Evolutionary conservation across 495 filamentous ascomycete genomes (phyloP).

Genomic region (Chlorociboria aeruginascens): DNA sequence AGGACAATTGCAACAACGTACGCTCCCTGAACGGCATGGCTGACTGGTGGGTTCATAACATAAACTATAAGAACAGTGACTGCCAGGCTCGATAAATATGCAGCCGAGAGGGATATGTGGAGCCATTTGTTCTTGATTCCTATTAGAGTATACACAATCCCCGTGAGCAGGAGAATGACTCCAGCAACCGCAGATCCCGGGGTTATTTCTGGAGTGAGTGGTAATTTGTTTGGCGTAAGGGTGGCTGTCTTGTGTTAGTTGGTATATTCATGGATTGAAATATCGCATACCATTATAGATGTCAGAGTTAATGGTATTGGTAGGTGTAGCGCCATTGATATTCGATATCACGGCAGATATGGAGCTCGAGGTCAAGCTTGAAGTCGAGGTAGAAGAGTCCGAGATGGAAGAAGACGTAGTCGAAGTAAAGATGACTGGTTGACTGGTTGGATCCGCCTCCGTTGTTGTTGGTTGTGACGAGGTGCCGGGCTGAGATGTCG

Average conservation of each 20-base stretch:
- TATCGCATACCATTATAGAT: slow-evolving; percentile 11
- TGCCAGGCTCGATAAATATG: slow-evolving; percentile 58
- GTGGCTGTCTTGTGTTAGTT: slow-evolving; percentile 22
- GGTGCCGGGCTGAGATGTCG: background rate
- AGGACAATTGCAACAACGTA: slow-evolving; percentile 73
- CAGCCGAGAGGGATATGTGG: slow-evolving; percentile 71
- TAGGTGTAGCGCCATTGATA: slow-evolving; percentile 7
- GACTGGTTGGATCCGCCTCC: no score
- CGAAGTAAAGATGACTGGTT: background rate
- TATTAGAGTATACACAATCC: slow-evolving; percentile 56
- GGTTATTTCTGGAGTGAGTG: slow-evolving; percentile 62
- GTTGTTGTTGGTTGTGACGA: background rate
- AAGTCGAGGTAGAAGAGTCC: background rate
- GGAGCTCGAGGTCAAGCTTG: background rate
- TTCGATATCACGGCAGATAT: slow-evolving; percentile 9
- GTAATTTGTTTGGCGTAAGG: slow-evolving; percentile 40
- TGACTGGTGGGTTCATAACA: slow-evolving; percentile 73
- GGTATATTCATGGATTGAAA: background rate
- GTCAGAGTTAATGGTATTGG: slow-evolving; percentile 6
- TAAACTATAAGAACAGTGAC: slow-evolving; percentile 82
- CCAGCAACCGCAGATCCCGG: slow-evolving; percentile 73
- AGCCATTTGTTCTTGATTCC: slow-evolving; percentile 80
- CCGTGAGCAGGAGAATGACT: slow-evolving; percentile 58
- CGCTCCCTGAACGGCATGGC: slow-evolving; percentile 68
- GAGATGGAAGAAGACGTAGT: background rate